Conservation (phyloP, 2,329 filamentous ascomycete genomes). For the Blastomyces percursus region DNA sequence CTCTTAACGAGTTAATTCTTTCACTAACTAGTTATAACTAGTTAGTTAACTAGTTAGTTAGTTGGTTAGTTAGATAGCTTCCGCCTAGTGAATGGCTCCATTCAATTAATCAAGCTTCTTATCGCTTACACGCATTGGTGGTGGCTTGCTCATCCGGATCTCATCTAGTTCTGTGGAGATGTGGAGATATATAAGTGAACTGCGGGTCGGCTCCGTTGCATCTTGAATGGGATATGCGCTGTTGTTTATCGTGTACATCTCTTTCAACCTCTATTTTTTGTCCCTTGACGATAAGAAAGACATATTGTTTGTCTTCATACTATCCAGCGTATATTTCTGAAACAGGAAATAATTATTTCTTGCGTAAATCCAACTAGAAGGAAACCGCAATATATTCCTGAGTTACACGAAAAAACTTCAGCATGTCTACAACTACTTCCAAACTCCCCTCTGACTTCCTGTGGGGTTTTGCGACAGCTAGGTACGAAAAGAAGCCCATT, state of each 20-base stretch:
- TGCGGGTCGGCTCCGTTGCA: neutral
- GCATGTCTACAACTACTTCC: constrained; percentile 17
- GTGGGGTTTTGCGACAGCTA: constrained; percentile 71
- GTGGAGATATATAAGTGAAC: neutral
- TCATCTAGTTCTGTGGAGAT: neutral
- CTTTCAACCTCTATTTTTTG: neutral
- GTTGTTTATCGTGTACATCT: neutral
- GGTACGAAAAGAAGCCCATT: constrained; percentile 39
- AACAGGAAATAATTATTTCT: neutral
- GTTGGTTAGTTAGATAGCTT: too few relatives aligned
- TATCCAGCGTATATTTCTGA: neutral
- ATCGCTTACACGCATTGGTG: too few relatives aligned
- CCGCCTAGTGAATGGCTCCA: too few relatives aligned
- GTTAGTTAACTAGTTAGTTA: too few relatives aligned
- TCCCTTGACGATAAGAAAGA: neutral
- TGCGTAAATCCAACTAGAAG: neutral
- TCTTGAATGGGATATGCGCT: neutral
- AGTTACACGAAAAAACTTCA: neutral
- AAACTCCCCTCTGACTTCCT: constrained; percentile 56
- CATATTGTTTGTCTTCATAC: neutral
- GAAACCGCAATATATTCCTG: neutral
- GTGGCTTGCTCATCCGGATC: too few relatives aligned
- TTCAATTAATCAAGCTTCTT: too few relatives aligned
- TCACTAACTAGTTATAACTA: too few relatives aligned
- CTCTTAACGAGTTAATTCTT: too few relatives aligned